phyloP scores from a whole-genome alignment of 306 rosid genomes.

The Quercus variabilis region DNA sequence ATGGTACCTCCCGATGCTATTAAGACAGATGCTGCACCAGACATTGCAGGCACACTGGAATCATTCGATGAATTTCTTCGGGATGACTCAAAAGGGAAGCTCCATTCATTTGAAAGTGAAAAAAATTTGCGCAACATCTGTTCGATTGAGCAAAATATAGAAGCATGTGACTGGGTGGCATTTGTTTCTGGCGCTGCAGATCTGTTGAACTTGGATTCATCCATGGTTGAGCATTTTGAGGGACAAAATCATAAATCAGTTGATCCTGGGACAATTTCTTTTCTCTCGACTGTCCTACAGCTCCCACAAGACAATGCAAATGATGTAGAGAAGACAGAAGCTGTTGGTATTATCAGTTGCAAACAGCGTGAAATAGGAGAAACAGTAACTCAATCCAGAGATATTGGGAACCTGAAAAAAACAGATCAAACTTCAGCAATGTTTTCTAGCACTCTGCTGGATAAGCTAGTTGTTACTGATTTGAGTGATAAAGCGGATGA shows the following conservation, averaged over 20 bases:
- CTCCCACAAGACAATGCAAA: conserved; percentile 18
- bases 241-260: conserved; percentile 5
- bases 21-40: neutral
- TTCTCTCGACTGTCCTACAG: conserved; percentile 13
- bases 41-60: too few relatives aligned
- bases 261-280: conserved; percentile 23
- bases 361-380: conserved; percentile 4
- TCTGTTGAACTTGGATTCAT: conserved; percentile 14
- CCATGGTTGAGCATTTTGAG: neutral
- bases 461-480: conserved; percentile 12
- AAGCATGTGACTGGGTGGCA: conserved; percentile 11
- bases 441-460: conserved; percentile 3
- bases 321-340: neutral
- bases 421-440: neutral
- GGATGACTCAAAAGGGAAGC: conserved; percentile 13
- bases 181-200: conserved; percentile 13
- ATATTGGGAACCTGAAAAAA: neutral
- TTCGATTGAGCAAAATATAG: conserved; percentile 5
- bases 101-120: conserved; percentile 18
- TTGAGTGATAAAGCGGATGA: conserved; percentile 9
- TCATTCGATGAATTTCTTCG: neutral
- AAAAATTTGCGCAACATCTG: conserved; percentile 10
- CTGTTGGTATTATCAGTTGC: neutral
- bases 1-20: conserved; percentile 1
- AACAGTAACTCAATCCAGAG: conserved; percentile 10